Percentiles rank a stretch among this genome's conserved stretches.
Conservation (phyloP, 2,329 filamentous ascomycete genomes). For the Pseudogymnoascus sp. region DNA sequence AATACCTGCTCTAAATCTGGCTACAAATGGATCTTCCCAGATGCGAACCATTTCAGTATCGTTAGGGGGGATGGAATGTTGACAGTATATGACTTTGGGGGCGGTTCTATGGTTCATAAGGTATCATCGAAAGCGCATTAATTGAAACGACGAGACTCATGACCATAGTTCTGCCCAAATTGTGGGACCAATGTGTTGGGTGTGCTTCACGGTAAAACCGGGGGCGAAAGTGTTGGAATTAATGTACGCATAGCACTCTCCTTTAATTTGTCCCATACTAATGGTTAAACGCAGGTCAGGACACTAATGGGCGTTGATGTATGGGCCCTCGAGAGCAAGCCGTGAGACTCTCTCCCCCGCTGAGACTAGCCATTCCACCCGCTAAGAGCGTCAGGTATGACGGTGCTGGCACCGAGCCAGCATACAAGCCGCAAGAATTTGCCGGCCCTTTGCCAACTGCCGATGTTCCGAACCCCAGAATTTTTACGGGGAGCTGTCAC, state of each 20-base stretch:
- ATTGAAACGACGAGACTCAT: background rate
- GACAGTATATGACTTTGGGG: conserved; percentile 39
- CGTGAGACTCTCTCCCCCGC: background rate
- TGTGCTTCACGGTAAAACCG: conserved; percentile 24
- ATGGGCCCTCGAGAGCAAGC: background rate
- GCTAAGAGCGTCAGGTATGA: background rate
- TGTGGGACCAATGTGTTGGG: conserved; percentile 42
- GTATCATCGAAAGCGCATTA: conserved; percentile 23
- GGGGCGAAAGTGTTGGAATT: conserved; percentile 30
- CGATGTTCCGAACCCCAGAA: background rate
- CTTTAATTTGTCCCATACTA: background rate
- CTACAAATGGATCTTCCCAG: conserved; percentile 34
- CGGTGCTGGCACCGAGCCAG: background rate
- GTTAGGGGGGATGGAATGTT: conserved; percentile 41
- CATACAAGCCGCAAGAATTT: background rate
- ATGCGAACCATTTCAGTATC: conserved; percentile 33
- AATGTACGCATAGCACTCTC: conserved; percentile 34
- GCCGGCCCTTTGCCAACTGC: background rate
- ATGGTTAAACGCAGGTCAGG: background rate
- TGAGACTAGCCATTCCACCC: background rate
- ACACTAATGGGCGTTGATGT: background rate
- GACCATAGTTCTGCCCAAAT: conserved; percentile 42
- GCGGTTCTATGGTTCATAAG: conserved; percentile 35
- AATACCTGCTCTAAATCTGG: conserved; percentile 53
- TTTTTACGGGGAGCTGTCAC: conserved; percentile 23